Evolutionary conservation across 2,329 filamentous ascomycete species (phyloP).

Genomic region (Venturia carpophila): DNA sequence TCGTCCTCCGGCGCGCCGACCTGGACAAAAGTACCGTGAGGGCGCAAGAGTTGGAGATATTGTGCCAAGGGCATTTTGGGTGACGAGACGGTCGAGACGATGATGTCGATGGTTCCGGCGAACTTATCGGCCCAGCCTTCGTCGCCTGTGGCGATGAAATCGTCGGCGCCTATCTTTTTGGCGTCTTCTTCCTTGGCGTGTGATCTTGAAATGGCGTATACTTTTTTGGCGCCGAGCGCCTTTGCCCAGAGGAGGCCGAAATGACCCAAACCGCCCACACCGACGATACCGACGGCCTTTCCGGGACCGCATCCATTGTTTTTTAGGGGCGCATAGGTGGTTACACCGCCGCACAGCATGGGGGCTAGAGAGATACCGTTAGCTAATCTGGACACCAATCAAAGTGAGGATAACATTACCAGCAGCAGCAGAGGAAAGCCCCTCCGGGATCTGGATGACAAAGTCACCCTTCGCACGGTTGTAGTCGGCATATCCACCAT

Average conservation of each 20-base stretch:
- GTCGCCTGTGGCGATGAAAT: slow-evolving; percentile 47
- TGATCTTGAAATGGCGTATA: slow-evolving; percentile 53
- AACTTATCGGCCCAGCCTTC: slow-evolving; percentile 48
- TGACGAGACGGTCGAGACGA: slow-evolving; percentile 46
- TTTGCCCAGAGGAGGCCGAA: slow-evolving; percentile 63
- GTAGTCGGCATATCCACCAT: slow-evolving; percentile 55
- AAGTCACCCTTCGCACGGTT: slow-evolving; percentile 52
- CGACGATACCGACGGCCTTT: slow-evolving; percentile 60
- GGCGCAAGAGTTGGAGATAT: slow-evolving; percentile 50
- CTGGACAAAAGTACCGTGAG: slow-evolving; percentile 52
- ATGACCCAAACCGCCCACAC: slow-evolving; percentile 66
- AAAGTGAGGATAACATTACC: background rate
- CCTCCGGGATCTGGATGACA: slow-evolving; percentile 48
- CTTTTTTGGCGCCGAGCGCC: slow-evolving; percentile 58
- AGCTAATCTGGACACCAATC: slow-evolving; percentile 29
- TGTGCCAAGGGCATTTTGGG: slow-evolving; percentile 49
- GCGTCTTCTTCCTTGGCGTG: slow-evolving; percentile 50
- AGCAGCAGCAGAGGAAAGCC: slow-evolving; percentile 40
- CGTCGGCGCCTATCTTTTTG: slow-evolving; percentile 49
- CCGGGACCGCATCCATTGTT: slow-evolving; percentile 60
- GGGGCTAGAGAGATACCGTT: slow-evolving; percentile 47
- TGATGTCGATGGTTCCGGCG: slow-evolving; percentile 43
- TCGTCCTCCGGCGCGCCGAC: slow-evolving; percentile 53
- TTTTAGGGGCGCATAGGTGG: slow-evolving; percentile 60
- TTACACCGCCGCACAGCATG: slow-evolving; percentile 72